A percentile compares a stretch with the other conserved stretches of the same genome.
Evolutionary conservation across 78 protist genomes (phyloP).

Genomic region (Tieghemostelium lacteum): DNA sequence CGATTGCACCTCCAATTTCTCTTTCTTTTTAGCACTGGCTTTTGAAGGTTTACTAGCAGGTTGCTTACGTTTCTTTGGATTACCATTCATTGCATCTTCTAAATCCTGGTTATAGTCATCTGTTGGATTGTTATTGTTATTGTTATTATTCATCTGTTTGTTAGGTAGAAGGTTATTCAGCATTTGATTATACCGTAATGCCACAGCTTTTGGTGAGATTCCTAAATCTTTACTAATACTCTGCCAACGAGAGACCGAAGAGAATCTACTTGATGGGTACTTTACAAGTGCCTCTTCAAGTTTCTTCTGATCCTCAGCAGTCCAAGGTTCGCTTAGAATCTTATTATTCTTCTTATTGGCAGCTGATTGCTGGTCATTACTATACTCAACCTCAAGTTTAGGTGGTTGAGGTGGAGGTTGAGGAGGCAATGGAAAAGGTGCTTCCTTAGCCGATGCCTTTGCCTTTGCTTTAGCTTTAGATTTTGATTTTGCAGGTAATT

Average conservation of each 20-base stretch:
- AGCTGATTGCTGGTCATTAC: background rate
- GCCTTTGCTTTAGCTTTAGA: background rate
- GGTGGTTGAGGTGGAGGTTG: background rate
- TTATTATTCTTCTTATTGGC: slow-evolving; percentile 42
- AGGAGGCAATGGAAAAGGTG: background rate
- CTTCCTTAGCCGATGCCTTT: background rate
- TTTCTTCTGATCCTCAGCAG: slow-evolving; percentile 48
- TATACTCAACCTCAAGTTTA: background rate
- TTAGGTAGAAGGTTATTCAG: background rate
- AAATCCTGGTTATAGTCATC: background rate
- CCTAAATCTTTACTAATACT: slow-evolving; percentile 55
- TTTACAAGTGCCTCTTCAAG: slow-evolving; percentile 44
- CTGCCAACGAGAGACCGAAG: slow-evolving; percentile 75
- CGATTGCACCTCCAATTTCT: no score
- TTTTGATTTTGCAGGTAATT: background rate
- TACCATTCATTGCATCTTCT: background rate
- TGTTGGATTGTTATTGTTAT: background rate
- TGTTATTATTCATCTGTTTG: background rate
- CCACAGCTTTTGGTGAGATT: slow-evolving; percentile 65
- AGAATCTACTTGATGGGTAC: slow-evolving; percentile 55
- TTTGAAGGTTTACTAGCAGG: slow-evolving; percentile 14
- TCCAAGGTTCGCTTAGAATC: slow-evolving; percentile 62
- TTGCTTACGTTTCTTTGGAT: no score
- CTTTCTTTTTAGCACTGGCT: no score
- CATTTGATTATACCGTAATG: slow-evolving; percentile 76